These are phyloP conservation scores for Gnomoniopsis smithogilvyi DNA, from an alignment of 2,329 filamentous ascomycete genomes.

Conservation along the genomic window DNA sequence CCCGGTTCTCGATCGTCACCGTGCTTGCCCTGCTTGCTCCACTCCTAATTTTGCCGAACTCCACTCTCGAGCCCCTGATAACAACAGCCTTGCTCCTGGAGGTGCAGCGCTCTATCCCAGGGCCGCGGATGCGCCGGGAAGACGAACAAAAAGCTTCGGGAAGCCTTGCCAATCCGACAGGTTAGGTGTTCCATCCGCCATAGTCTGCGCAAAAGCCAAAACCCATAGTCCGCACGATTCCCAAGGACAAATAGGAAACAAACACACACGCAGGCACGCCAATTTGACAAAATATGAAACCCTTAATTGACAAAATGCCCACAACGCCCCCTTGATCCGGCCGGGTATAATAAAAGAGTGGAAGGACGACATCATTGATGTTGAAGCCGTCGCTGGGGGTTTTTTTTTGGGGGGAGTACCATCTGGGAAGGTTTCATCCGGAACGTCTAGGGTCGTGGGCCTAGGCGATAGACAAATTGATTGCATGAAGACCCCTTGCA, in stretches of 20 bases:
- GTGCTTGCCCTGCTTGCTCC: slow-evolving; percentile 10
- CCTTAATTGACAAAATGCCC: slow-evolving; percentile 11
- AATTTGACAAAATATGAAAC: slow-evolving; percentile 9
- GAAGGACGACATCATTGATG: slow-evolving; percentile 6
- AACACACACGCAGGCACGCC: slow-evolving; percentile 11
- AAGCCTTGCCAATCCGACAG: slow-evolving; percentile 7
- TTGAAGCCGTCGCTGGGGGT: slow-evolving; percentile 6
- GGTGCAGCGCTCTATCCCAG: not conserved
- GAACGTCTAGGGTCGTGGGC: not conserved
- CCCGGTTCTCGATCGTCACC: slow-evolving; percentile 9
- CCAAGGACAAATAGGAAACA: slow-evolving; percentile 5
- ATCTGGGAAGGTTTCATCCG: not conserved
- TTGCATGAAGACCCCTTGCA: not conserved
- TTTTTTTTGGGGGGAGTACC: too few relatives aligned
- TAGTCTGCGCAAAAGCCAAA: slow-evolving; percentile 10
- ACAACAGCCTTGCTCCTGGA: slow-evolving; percentile 10
- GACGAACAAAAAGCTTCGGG: slow-evolving; percentile 2
- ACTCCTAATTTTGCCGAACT: slow-evolving; percentile 17
- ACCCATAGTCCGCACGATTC: slow-evolving; percentile 5
- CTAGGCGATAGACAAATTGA: not conserved
- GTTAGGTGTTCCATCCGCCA: not conserved
- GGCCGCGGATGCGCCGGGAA: slow-evolving; percentile 8
- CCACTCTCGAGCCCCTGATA: slow-evolving; percentile 15
- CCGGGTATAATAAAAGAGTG: slow-evolving; percentile 17
- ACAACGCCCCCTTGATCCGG: slow-evolving; percentile 8